These are phyloP conservation scores for Mesembryanthemum crystallinum DNA, from an alignment of 148 eudicot species.

Conservation along the genomic window DNA sequence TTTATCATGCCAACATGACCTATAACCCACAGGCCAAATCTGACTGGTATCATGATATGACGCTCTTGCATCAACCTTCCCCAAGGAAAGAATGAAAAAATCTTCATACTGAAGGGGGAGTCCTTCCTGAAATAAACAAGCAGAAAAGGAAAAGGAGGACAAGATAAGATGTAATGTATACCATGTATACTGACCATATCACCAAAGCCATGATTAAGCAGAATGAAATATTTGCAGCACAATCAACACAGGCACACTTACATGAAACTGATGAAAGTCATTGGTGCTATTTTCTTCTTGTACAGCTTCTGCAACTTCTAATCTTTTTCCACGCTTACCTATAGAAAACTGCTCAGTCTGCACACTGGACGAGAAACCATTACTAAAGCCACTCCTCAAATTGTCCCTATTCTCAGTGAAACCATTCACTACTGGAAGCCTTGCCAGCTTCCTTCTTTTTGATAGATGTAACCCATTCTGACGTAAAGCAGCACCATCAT, in stretches of 20 bases:
- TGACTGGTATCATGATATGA: slow-evolving; percentile 48
- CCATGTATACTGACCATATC: slow-evolving; percentile 5
- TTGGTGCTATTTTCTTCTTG: slow-evolving; percentile 30
- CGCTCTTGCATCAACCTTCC: slow-evolving; percentile 53
- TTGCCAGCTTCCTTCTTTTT: slow-evolving; percentile 32
- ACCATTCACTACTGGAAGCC: slow-evolving; percentile 27
- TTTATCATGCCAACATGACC: slow-evolving; percentile 79
- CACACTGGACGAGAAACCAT: slow-evolving; percentile 18
- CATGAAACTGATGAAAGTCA: slow-evolving; percentile 33
- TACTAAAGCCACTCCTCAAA: slow-evolving; percentile 18
- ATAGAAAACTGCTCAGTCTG: slow-evolving; percentile 16
- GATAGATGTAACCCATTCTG: slow-evolving; percentile 30
- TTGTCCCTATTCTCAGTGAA: slow-evolving; percentile 24
- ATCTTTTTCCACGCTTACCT: slow-evolving; percentile 20
- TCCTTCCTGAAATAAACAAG: slow-evolving; percentile 44
- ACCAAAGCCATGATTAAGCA: slow-evolving; percentile 10
- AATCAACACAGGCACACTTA: slow-evolving; percentile 30
- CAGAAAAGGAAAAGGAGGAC: slow-evolving; percentile 13
- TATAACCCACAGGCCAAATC: slow-evolving; percentile 69
- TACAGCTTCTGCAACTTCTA: slow-evolving; percentile 23
- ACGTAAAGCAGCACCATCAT: slow-evolving; percentile 32
- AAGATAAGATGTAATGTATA: not conserved
- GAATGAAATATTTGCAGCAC: not conserved
- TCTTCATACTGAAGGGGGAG: slow-evolving; percentile 72
- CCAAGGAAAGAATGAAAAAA: slow-evolving; percentile 62